Evolutionary conservation across 2,329 filamentous ascomycete species (phyloP).

Genomic region (Talaromyces sp.): DNA sequence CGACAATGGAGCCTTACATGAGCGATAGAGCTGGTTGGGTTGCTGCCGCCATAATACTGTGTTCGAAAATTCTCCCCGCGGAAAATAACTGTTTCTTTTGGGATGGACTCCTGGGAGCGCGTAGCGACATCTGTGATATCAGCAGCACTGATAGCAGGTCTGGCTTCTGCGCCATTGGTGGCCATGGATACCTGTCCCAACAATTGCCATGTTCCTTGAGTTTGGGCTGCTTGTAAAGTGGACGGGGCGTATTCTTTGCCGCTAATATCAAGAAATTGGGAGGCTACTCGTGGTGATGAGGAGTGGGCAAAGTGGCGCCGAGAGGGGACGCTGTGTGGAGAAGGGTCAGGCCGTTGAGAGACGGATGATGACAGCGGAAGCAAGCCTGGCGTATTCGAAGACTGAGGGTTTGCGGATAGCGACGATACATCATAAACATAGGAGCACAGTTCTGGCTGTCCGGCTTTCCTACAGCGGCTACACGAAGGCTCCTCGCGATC

Average conservation of each 20-base stretch:
- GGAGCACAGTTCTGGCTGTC: slow-evolving; percentile 18
- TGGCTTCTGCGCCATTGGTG: slow-evolving; percentile 5
- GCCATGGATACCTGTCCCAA: background rate
- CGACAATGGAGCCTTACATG: slow-evolving; percentile 22
- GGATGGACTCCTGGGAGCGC: slow-evolving; percentile 1
- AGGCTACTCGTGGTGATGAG: background rate
- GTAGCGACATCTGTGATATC: slow-evolving; percentile 9
- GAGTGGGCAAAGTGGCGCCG: background rate
- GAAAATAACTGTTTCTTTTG: slow-evolving; percentile 24
- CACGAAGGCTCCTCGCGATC: slow-evolving; percentile 25
- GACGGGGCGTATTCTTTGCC: slow-evolving; percentile 1
- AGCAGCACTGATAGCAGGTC: slow-evolving; percentile 21
- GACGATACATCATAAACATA: slow-evolving; percentile 13
- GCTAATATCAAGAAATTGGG: slow-evolving; percentile 9
- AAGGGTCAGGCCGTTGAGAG: background rate
- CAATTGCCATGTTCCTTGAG: slow-evolving; percentile 18
- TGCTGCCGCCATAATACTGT: slow-evolving; percentile 28
- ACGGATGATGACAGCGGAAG: background rate
- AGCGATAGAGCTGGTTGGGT: slow-evolving; percentile 25
- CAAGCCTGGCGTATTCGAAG: background rate
- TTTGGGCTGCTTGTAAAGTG: slow-evolving; percentile 1
- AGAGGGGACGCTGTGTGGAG: background rate
- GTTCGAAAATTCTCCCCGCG: slow-evolving; percentile 27
- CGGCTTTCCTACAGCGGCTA: slow-evolving; percentile 22
- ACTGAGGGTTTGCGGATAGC: background rate